These are phyloP conservation scores for Tolypocladium ovalisporum DNA, from an alignment of 2,329 filamentous ascomycete genomes.

Conservation along the genomic window DNA sequence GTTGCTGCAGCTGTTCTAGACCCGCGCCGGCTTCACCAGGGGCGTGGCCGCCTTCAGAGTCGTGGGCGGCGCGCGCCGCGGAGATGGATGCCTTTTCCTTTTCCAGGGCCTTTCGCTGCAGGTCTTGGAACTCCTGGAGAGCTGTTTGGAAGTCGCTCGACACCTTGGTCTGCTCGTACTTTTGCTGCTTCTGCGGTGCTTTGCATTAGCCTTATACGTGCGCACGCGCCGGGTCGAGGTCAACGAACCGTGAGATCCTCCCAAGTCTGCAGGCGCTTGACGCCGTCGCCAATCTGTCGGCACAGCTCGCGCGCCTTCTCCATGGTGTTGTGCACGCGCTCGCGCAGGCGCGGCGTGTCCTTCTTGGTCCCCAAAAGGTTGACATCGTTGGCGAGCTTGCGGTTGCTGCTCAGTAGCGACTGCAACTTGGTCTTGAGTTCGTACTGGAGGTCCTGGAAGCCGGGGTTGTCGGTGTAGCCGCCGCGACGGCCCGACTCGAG, in stretches of 20 bases:
- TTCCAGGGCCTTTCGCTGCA: slow-evolving; percentile 85
- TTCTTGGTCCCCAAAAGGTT: slow-evolving; percentile 78
- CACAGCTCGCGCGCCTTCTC: slow-evolving; percentile 81
- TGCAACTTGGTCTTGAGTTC: slow-evolving; percentile 83
- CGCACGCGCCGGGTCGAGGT: neutral
- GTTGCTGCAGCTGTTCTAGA: slow-evolving; percentile 44
- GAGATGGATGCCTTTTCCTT: slow-evolving; percentile 82
- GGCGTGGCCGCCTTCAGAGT: slow-evolving; percentile 37
- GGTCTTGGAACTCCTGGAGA: slow-evolving; percentile 79
- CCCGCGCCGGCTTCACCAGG: slow-evolving; percentile 24
- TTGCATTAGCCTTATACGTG: neutral
- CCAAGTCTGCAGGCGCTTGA: slow-evolving; percentile 87
- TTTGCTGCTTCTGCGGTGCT: slow-evolving; percentile 68
- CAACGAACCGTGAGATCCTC: slow-evolving; percentile 66
- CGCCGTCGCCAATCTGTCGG: slow-evolving; percentile 82
- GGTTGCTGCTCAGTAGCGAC: slow-evolving; percentile 77
- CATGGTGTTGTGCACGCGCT: slow-evolving; percentile 78
- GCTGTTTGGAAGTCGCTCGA: slow-evolving; percentile 86
- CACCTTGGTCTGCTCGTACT: slow-evolving; percentile 91
- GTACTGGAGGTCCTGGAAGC: slow-evolving; percentile 75
- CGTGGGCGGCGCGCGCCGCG: slow-evolving; percentile 71
- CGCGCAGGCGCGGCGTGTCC: slow-evolving; percentile 82
- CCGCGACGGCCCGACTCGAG: slow-evolving; percentile 65
- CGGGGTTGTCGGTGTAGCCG: slow-evolving; percentile 85
- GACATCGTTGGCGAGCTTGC: slow-evolving; percentile 74